Percentiles rank a stretch among this genome's conserved stretches.
Evolutionary conservation across 106 monocot species (phyloP).

Genomic region (Platanthera zijinensis): DNA sequence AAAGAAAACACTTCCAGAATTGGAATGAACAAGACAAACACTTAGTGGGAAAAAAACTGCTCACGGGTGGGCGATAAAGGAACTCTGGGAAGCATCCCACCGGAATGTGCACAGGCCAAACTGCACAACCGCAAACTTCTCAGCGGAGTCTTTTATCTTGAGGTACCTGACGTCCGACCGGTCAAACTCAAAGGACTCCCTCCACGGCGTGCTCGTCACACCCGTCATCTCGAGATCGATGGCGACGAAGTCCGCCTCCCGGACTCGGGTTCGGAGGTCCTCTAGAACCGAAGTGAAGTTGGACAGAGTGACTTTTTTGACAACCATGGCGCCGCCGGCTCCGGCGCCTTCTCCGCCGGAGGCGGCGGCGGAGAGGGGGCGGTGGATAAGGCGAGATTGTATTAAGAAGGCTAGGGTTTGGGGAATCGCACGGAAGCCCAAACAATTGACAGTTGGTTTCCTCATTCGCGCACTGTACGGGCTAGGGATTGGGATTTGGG

Average conservation of each 20-base stretch:
- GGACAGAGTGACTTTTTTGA: slow-evolving; percentile 66
- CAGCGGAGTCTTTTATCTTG: slow-evolving; percentile 84
- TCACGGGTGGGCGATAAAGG: slow-evolving; percentile 75
- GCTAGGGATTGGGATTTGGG: too few relatives aligned
- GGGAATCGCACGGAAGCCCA: neutral
- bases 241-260: slow-evolving; percentile 72
- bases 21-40: neutral
- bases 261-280: slow-evolving; percentile 41
- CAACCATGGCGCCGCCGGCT: slow-evolving; percentile 23
- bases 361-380: slow-evolving; percentile 9
- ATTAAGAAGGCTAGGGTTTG: slow-evolving; percentile 12
- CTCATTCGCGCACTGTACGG: too few relatives aligned
- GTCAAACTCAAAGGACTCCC: slow-evolving; percentile 75
- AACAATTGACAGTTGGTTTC: too few relatives aligned
- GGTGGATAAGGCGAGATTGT: neutral
- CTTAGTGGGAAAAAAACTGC: slow-evolving; percentile 4
- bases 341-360: neutral
- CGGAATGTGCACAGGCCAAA: slow-evolving; percentile 93
- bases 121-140: slow-evolving; percentile 77
- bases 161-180: slow-evolving; percentile 74
- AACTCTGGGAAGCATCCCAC: slow-evolving; percentile 45
- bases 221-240: slow-evolving; percentile 96
- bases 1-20: too few relatives aligned
- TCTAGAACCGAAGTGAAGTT: slow-evolving; percentile 64
- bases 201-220: slow-evolving; percentile 84